Evolutionary conservation across 176 grass and related monocot genomes (phyloP).

Genomic region (Triticum timopheevii): DNA sequence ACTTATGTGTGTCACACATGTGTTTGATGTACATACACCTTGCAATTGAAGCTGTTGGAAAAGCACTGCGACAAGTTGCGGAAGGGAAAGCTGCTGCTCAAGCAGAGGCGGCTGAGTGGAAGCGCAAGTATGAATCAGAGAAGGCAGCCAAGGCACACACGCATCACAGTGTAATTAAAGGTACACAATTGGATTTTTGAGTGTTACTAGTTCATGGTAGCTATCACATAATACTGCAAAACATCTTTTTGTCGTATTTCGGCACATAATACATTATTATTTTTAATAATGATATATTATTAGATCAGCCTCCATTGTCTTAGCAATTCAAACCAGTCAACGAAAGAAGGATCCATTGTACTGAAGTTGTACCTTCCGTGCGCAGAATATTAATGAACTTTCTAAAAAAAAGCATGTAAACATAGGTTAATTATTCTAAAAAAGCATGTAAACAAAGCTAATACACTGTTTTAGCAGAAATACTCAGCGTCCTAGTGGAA

Average conservation of each 20-base stretch:
- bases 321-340: background rate
- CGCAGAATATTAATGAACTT: conserved; percentile 8
- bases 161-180: conserved; percentile 49
- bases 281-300: background rate
- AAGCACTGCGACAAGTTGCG: conserved; percentile 70
- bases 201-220: conserved; percentile 11
- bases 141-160: conserved; percentile 58
- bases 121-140: conserved; percentile 83
- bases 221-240: background rate
- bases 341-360: background rate
- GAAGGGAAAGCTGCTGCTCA: conserved; percentile 90
- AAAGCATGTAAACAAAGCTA: too few species aligned
- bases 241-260: background rate
- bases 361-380: conserved; percentile 6
- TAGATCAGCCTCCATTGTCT: background rate
- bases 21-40: conserved; percentile 37
- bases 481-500: too few species aligned
- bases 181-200: conserved; percentile 26
- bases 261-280: background rate
- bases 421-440: background rate
- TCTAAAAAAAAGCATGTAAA: background rate
- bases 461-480: too few species aligned
- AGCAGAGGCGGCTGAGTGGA: conserved; percentile 90
- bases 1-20: background rate
- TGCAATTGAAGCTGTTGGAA: conserved; percentile 79